Conservation (phyloP, 768 basidiomycete species). For the Tricholomella constricta region DNA sequence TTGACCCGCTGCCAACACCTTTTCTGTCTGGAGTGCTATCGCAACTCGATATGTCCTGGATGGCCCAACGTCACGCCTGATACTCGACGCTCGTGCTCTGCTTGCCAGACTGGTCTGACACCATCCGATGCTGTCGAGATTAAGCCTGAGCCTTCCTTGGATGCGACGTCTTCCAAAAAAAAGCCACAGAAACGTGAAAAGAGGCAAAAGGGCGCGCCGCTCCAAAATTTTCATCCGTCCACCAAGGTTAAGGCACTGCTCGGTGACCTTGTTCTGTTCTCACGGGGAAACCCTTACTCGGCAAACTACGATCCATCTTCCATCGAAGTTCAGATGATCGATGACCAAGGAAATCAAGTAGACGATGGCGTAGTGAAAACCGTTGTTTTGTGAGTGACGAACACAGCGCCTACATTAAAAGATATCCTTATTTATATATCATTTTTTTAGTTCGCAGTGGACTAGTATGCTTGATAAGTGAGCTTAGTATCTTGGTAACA, state of each 20-base stretch:
- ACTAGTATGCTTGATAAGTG: constrained; percentile 92
- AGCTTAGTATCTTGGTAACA: constrained; percentile 22
- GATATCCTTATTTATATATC: constrained; percentile 17
- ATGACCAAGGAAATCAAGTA: constrained; percentile 67
- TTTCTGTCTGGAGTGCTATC: constrained; percentile 88
- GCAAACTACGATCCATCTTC: constrained; percentile 79
- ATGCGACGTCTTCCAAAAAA: constrained; percentile 52
- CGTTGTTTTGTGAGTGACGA: constrained; percentile 83
- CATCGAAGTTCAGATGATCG: constrained; percentile 76
- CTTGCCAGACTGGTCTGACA: constrained; percentile 70
- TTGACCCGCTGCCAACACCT: constrained; percentile 94
- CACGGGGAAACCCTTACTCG: constrained; percentile 83
- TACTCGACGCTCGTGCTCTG: constrained; percentile 65
- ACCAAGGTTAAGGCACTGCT: constrained; percentile 89
- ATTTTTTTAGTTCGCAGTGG: constrained; percentile 78
- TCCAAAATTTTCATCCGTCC: constrained; percentile 70
- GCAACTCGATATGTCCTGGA: constrained; percentile 69
- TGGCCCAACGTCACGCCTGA: constrained; percentile 75
- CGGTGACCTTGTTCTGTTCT: constrained; percentile 77
- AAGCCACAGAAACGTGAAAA: constrained; percentile 68
- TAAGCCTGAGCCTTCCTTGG: constrained; percentile 55
- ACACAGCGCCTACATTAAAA: not conserved
- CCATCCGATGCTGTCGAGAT: constrained; percentile 84
- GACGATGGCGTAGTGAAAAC: constrained; percentile 82
- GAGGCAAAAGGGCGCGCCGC: constrained; percentile 50